Percentiles rank a stretch among this genome's conserved stretches.
Conservation (phyloP, 352 stramenopile species). For the Phytophthora idaei region DNA sequence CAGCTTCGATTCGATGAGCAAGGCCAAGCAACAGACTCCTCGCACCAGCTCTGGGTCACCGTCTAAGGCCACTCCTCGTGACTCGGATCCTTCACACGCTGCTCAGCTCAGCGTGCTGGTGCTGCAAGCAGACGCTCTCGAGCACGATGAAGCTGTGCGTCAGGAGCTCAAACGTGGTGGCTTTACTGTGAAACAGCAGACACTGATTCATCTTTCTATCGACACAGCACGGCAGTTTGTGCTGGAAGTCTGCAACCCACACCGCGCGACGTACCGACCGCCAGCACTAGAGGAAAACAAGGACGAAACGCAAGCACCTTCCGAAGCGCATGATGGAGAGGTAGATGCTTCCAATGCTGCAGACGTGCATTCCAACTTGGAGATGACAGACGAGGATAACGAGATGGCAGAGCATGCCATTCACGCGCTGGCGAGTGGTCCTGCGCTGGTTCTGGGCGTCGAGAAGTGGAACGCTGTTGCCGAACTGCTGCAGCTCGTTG, state of each 20-base stretch:
- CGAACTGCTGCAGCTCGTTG: conserved; percentile 62
- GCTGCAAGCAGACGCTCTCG: conserved; percentile 58
- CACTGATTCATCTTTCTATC: conserved; percentile 45
- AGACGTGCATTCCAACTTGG: background rate
- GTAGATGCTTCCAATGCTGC: background rate
- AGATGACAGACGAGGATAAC: conserved; percentile 12
- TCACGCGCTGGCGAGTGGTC: conserved; percentile 33
- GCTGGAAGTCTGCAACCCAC: conserved; percentile 42
- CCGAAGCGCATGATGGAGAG: conserved; percentile 1
- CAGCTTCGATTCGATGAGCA: conserved; percentile 19
- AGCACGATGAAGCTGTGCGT: conserved; percentile 59
- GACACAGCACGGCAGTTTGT: conserved; percentile 50
- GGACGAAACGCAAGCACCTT: background rate
- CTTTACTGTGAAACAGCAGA: conserved; percentile 55
- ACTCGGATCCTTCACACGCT: conserved; percentile 10
- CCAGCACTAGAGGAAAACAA: conserved; percentile 14
- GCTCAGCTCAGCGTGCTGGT: conserved; percentile 57
- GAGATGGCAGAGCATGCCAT: conserved; percentile 36
- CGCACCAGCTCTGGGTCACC: conserved; percentile 8
- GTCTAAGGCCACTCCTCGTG: conserved; percentile 31
- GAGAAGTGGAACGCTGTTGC: conserved; percentile 53
- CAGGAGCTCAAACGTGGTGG: conserved; percentile 49
- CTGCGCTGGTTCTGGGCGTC: conserved; percentile 50
- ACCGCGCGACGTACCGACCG: conserved; percentile 29
- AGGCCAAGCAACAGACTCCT: conserved; percentile 30